These are phyloP conservation scores for Populus davidiana DNA, from an alignment of 345 rosid species.

Conservation along the genomic window DNA sequence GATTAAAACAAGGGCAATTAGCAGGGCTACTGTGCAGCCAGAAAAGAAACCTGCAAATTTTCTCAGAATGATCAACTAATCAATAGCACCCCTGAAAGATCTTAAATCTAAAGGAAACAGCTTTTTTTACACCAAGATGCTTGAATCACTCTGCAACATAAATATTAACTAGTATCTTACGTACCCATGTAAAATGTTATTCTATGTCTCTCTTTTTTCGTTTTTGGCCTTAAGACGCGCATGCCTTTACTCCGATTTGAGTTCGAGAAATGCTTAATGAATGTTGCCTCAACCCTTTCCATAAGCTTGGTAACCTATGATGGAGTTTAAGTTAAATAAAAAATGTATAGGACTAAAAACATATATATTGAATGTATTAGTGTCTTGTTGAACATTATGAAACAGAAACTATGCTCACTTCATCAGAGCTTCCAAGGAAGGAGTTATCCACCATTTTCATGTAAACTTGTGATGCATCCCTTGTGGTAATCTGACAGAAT, in stretches of 20 bases:
- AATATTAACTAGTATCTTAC: too few species aligned
- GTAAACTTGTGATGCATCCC: conserved; percentile 54
- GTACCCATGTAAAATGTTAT: conserved; percentile 55
- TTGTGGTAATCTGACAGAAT: conserved; percentile 50
- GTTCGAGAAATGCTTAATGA: conserved; percentile 64
- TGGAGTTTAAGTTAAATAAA: not conserved
- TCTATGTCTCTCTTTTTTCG: conserved; percentile 52
- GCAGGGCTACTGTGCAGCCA: conserved; percentile 53
- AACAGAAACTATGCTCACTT: conserved; percentile 22
- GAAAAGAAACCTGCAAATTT: conserved; percentile 45
- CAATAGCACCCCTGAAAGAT: not conserved
- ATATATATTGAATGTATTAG: not conserved
- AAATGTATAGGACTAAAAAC: not conserved
- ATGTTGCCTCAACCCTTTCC: conserved; percentile 67
- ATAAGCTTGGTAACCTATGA: conserved; percentile 47
- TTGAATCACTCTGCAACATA: not conserved
- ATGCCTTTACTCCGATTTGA: conserved; percentile 57
- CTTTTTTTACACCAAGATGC: not conserved
- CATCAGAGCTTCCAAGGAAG: conserved; percentile 56
- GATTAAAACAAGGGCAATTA: conserved; percentile 39
- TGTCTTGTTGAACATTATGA: not conserved
- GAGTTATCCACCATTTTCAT: conserved; percentile 64
- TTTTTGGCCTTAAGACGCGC: conserved; percentile 49
- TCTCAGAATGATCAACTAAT: not conserved
- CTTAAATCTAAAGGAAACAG: not conserved